Percentiles rank a stretch among this genome's conserved stretches.
These are phyloP conservation scores for Albophoma yamanashiensis DNA, from an alignment of 2,329 filamentous ascomycete genomes.

Conservation along the genomic window DNA sequence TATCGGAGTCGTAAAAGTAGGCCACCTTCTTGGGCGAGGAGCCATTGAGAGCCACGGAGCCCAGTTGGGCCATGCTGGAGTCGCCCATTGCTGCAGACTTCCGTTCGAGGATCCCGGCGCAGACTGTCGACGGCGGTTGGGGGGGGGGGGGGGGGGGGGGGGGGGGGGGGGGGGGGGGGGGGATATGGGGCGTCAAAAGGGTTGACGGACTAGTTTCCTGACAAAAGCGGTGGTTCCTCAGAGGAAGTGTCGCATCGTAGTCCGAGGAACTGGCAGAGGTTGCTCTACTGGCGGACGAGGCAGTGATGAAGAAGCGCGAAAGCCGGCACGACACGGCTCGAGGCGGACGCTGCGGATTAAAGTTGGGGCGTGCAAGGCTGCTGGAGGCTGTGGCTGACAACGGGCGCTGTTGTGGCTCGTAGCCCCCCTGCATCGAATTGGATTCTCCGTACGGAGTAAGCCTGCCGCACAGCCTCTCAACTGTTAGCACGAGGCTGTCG, in stretches of 20 bases:
- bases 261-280: not conserved
- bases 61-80: constrained; percentile 24
- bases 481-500: not conserved
- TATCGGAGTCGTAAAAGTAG: constrained; percentile 97
- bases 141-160: no score
- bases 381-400: not conserved
- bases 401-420: not conserved
- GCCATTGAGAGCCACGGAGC: constrained; percentile 36
- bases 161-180: no score
- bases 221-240: not conserved
- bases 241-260: not conserved
- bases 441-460: not conserved
- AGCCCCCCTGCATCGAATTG: not conserved
- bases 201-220: not conserved
- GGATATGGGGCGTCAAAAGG: not conserved
- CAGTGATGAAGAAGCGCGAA: constrained; percentile 4
- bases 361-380: constrained; percentile 13
- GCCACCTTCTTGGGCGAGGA: constrained; percentile 68
- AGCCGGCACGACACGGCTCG: constrained; percentile 9
- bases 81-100: constrained; percentile 23
- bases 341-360: constrained; percentile 16
- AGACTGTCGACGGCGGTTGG: not conserved
- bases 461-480: not conserved
- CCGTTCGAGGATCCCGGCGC: not conserved
- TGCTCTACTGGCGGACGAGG: not conserved